Percentiles rank a stretch among this genome's conserved stretches.
Conservation (phyloP, 2,329 filamentous ascomycete species). For the Calonectria pauciramosa region DNA sequence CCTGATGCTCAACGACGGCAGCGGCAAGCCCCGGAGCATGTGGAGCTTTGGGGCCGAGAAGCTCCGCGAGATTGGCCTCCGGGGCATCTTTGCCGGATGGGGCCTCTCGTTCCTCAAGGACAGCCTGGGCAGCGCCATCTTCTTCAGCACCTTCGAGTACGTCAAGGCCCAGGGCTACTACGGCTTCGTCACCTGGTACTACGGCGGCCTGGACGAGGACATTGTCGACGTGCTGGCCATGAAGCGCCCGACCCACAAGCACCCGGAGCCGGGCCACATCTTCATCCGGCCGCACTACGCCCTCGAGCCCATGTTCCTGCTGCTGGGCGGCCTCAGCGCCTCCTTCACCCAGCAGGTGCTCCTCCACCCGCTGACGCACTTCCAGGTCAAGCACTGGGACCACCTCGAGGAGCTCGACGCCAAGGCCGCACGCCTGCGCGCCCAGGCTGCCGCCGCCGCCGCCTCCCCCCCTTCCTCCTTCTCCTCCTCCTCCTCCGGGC, state of each 20-base stretch:
- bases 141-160: conserved; percentile 83
- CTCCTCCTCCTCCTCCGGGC: background rate
- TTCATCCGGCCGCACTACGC: conserved; percentile 81
- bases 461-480: background rate
- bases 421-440: conserved; percentile 63
- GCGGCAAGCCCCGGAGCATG: conserved; percentile 70
- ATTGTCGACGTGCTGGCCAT: conserved; percentile 64
- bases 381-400: conserved; percentile 81
- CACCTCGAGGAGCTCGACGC: conserved; percentile 80
- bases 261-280: conserved; percentile 49
- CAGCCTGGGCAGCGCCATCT: conserved; percentile 76
- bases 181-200: conserved; percentile 78
- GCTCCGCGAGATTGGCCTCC: conserved; percentile 77
- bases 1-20: conserved; percentile 57
- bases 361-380: conserved; percentile 78
- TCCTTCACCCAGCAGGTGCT: conserved; percentile 78
- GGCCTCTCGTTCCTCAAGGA: conserved; percentile 78
- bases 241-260: conserved; percentile 55
- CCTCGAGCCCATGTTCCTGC: conserved; percentile 79
- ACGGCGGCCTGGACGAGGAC: conserved; percentile 69
- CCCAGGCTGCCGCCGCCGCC: conserved; percentile 39
- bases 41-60: conserved; percentile 77
- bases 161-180: conserved; percentile 82
- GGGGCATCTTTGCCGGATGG: conserved; percentile 83
- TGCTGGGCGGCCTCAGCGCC: conserved; percentile 77